Evolutionary conservation across 192 early-diverging fungal genomes (phyloP).

Genomic region (Coemansia sp.): DNA sequence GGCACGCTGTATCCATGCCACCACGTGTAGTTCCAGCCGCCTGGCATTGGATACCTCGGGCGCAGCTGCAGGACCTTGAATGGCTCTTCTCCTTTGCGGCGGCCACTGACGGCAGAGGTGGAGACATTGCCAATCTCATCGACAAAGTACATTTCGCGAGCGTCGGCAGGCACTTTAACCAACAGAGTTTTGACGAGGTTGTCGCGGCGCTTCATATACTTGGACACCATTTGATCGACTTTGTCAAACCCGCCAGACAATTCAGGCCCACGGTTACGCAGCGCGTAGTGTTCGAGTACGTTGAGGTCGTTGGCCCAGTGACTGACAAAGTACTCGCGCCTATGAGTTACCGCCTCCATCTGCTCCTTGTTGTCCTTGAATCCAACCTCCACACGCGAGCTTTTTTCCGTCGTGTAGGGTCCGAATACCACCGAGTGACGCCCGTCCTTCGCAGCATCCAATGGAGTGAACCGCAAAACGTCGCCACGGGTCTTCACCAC

Average conservation of each 20-base stretch:
- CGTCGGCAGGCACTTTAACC: slow-evolving; percentile 67
- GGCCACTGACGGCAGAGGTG: slow-evolving; percentile 66
- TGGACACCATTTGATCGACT: slow-evolving; percentile 28
- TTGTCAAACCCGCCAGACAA: slow-evolving; percentile 25
- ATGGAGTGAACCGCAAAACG: slow-evolving; percentile 25
- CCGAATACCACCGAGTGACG: slow-evolving; percentile 71
- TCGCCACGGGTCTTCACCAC: slow-evolving; percentile 57
- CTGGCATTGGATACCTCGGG: slow-evolving; percentile 93
- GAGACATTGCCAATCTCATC: slow-evolving; percentile 95
- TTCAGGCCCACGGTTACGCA: slow-evolving; percentile 59
- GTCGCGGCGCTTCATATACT: slow-evolving; percentile 29
- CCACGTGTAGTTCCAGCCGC: slow-evolving; percentile 98
- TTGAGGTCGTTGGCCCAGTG: slow-evolving; percentile 83
- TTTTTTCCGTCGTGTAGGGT: slow-evolving; percentile 57
- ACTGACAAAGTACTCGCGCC: slow-evolving; percentile 64
- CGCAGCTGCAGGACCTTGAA: slow-evolving; percentile 70
- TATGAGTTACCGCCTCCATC: slow-evolving; percentile 58
- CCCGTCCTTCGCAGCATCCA: slow-evolving; percentile 44
- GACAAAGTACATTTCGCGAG: slow-evolving; percentile 75
- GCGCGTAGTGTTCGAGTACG: slow-evolving; percentile 80
- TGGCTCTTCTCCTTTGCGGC: slow-evolving; percentile 29
- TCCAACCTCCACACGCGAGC: slow-evolving; percentile 58
- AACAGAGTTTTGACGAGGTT: slow-evolving; percentile 46
- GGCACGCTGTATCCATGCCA: slow-evolving; percentile 89
- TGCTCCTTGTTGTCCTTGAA: slow-evolving; percentile 71